Conservation (phyloP, 768 basidiomycete species). For the Xerocomellus intermedius region DNA sequence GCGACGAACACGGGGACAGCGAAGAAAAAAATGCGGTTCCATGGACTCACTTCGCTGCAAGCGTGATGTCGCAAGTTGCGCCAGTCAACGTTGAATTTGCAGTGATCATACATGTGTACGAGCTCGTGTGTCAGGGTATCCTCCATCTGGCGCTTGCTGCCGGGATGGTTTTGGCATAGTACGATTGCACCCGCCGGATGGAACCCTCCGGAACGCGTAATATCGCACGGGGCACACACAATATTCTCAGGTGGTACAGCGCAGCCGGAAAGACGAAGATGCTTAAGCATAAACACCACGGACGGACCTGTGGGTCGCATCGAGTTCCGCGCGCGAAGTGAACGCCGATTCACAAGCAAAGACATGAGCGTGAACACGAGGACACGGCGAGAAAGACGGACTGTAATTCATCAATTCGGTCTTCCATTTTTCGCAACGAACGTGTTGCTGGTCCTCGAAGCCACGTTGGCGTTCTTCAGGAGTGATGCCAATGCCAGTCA, state of each 20-base stretch:
- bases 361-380: conserved; percentile 8
- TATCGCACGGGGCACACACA: conserved; percentile 82
- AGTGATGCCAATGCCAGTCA: conserved; percentile 52
- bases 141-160: conserved; percentile 85
- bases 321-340: neutral
- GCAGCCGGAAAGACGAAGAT: conserved; percentile 74
- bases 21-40: neutral
- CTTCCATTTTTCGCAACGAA: conserved; percentile 69
- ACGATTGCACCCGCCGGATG: conserved; percentile 77
- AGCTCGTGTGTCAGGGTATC: conserved; percentile 92
- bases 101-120: conserved; percentile 93
- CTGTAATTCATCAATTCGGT: conserved; percentile 66
- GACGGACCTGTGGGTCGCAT: conserved; percentile 59
- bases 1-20: neutral
- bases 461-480: conserved; percentile 40
- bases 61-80: conserved; percentile 88
- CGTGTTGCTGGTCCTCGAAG: conserved; percentile 38
- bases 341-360: conserved; percentile 11
- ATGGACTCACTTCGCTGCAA: conserved; percentile 82
- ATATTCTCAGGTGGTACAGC: conserved; percentile 70
- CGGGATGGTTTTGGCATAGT: conserved; percentile 83
- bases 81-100: conserved; percentile 94
- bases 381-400: conserved; percentile 37
- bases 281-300: conserved; percentile 89
- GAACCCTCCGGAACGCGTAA: conserved; percentile 77